A percentile compares a stretch with the other conserved stretches of the same genome.
Evolutionary conservation across 1,284 basidiomycete species (phyloP).

Genomic region (Irpex sp.): DNA sequence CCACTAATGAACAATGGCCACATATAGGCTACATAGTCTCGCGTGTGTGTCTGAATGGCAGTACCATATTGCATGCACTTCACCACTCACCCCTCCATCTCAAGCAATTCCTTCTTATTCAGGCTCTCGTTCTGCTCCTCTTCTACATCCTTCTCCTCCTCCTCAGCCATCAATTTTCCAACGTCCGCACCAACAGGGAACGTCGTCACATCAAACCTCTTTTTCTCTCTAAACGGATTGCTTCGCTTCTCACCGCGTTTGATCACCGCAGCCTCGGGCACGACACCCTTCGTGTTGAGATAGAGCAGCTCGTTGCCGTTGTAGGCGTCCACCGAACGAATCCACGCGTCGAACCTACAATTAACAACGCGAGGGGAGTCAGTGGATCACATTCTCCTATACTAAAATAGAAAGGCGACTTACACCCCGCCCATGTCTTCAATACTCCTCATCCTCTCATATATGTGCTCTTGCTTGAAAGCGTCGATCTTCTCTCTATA

Average conservation of each 20-base stretch:
- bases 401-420: conserved; percentile 29
- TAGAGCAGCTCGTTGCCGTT: conserved; percentile 67
- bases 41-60: too few species aligned
- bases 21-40: too few species aligned
- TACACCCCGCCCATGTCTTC: conserved; percentile 82
- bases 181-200: conserved; percentile 30
- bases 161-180: conserved; percentile 30
- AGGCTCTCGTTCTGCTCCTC: conserved; percentile 56
- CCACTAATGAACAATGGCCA: too few species aligned
- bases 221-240: conserved; percentile 65
- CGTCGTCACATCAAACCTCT: conserved; percentile 59
- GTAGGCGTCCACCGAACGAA: conserved; percentile 66
- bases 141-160: conserved; percentile 41
- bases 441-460: conserved; percentile 77
- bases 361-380: not conserved
- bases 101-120: conserved; percentile 14
- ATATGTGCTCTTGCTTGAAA: conserved; percentile 86
- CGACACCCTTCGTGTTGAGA: conserved; percentile 66
- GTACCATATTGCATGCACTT: too few species aligned
- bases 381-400: not conserved
- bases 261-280: conserved; percentile 65
- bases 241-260: conserved; percentile 55
- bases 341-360: conserved; percentile 64
- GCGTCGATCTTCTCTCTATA: conserved; percentile 63
- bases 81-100: not conserved